phyloP scores from a whole-genome alignment of 345 rosid genomes.

The Hypericum androsaemum region DNA sequence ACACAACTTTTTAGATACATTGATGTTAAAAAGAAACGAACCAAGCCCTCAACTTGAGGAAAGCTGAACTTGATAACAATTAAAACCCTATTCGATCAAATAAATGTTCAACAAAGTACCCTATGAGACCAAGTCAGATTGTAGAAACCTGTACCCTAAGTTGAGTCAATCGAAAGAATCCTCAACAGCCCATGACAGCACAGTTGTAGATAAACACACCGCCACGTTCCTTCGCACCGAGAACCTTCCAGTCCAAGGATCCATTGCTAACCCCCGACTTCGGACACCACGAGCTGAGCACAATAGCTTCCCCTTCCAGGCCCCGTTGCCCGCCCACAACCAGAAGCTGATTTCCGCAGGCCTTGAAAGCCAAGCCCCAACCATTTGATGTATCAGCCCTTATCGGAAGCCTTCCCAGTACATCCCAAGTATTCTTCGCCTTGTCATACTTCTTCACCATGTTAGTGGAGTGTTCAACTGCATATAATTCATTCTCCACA shows the following conservation, averaged over 20 bases:
- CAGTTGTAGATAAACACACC: conserved; percentile 85
- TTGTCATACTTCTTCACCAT: conserved; percentile 76
- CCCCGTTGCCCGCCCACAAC: conserved; percentile 73
- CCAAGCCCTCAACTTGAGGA: too few species aligned
- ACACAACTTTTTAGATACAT: too few species aligned
- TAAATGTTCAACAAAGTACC: too few species aligned
- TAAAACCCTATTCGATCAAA: too few species aligned
- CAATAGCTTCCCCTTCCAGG: conserved; percentile 52
- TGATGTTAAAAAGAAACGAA: too few species aligned
- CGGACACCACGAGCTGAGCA: conserved; percentile 73
- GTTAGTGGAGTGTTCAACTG: conserved; percentile 56
- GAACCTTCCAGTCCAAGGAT: conserved; percentile 65
- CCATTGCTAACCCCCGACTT: conserved; percentile 46
- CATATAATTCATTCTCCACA: conserved; percentile 58
- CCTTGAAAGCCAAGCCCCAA: conserved; percentile 83
- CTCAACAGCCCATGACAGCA: conserved; percentile 70
- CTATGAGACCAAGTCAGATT: not conserved
- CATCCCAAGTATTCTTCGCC: conserved; percentile 48
- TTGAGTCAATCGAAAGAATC: not conserved
- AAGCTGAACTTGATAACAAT: too few species aligned
- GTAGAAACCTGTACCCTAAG: not conserved
- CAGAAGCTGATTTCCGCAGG: conserved; percentile 54
- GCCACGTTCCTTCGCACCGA: conserved; percentile 57
- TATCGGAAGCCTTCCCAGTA: conserved; percentile 70
- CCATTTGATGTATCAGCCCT: conserved; percentile 71